Conservation (phyloP, 139 green algal species). For the Chlorella ohadii region DNA sequence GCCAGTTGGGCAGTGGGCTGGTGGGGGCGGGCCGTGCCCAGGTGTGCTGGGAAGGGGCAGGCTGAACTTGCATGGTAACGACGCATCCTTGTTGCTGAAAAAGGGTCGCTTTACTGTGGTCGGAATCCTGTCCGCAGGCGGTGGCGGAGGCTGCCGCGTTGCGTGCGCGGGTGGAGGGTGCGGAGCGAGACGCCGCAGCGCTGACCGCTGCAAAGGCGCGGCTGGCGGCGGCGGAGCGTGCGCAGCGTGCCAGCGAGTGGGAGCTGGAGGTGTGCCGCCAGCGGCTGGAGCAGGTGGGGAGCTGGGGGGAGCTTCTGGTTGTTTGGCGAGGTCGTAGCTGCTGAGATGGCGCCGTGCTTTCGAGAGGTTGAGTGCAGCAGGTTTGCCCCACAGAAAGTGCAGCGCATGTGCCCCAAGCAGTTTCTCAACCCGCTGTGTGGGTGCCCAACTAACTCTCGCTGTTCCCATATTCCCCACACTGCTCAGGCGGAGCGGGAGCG, state of each 20-base stretch:
- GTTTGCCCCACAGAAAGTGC: neutral
- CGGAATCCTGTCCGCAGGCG: constrained; percentile 55
- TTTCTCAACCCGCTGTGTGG: neutral
- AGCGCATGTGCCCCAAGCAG: too few relatives aligned
- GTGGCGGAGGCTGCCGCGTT: constrained; percentile 86
- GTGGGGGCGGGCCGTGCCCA: too few relatives aligned
- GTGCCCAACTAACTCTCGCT: neutral
- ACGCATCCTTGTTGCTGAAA: too few relatives aligned
- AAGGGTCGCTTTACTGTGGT: too few relatives aligned
- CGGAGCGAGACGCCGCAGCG: constrained; percentile 85
- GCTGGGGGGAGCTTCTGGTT: neutral
- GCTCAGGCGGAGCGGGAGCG: constrained; percentile 74
- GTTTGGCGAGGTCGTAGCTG: neutral
- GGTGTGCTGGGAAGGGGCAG: too few relatives aligned
- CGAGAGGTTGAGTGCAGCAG: too few relatives aligned
- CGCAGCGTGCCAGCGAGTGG: constrained; percentile 87
- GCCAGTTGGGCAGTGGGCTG: neutral
- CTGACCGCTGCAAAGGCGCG: constrained; percentile 78
- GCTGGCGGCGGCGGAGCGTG: constrained; percentile 79
- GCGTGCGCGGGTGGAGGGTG: constrained; percentile 65
- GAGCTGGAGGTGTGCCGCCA: constrained; percentile 86
- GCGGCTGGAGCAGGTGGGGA: constrained; percentile 37
- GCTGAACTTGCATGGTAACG: too few relatives aligned
- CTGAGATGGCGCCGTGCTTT: too few relatives aligned
- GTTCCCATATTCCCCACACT: neutral